These are phyloP conservation scores for Gardenia jasminoides DNA, from an alignment of 257 asterid species.

Conservation along the genomic window DNA sequence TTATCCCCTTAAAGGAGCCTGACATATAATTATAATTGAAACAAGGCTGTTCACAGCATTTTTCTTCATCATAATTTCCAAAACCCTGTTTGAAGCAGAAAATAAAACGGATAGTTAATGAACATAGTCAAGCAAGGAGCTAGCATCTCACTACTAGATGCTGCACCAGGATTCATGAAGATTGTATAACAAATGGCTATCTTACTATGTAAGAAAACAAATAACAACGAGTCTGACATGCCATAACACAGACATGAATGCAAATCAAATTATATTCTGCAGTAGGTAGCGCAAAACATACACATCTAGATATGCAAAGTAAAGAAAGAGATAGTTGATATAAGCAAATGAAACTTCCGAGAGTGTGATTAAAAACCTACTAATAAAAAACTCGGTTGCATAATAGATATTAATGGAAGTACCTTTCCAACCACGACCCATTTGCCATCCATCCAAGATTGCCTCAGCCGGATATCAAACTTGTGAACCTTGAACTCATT, in stretches of 20 bases:
- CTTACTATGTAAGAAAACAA: neutral
- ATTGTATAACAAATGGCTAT: neutral
- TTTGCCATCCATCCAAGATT: slow-evolving; percentile 36
- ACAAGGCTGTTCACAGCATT: slow-evolving; percentile 11
- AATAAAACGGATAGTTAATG: neutral
- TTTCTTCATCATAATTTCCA: slow-evolving; percentile 16
- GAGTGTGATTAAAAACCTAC: neutral
- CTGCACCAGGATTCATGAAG: neutral
- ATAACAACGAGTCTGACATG: neutral
- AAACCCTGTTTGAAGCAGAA: slow-evolving; percentile 25
- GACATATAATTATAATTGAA: slow-evolving; percentile 15
- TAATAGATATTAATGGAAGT: neutral
- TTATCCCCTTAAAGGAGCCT: slow-evolving; percentile 16
- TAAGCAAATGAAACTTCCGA: neutral
- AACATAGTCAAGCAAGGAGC: neutral
- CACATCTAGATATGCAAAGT: neutral
- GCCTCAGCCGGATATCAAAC: slow-evolving; percentile 35
- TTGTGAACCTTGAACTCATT: slow-evolving; percentile 29
- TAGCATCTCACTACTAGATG: neutral
- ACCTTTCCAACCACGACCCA: slow-evolving; percentile 48
- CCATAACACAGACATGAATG: neutral
- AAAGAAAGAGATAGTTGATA: neutral
- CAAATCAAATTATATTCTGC: neutral
- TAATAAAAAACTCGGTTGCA: neutral
- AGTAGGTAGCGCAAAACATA: neutral